Base-by-base conservation (phyloP, 305 asterid genomes). In the Andrographis paniculata region DNA sequence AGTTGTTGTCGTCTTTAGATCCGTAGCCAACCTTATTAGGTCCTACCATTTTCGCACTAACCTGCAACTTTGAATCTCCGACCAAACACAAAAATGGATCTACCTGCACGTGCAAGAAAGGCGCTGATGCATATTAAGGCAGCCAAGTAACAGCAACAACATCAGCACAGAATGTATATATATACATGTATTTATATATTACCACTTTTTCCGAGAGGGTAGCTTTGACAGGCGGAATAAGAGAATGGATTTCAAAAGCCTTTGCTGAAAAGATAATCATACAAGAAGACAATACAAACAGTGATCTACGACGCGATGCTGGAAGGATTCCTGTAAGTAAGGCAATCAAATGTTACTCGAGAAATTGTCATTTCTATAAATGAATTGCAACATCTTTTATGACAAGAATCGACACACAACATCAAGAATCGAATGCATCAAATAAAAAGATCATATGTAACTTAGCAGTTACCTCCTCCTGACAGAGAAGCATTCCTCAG, bases 261-360 rank as follows among this genome's bases (percentile, higher is more conserved):
- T 77, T 82, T 0, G 95, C 64, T 57, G 94, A 71, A 61, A 92
- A 84, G 44, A 92, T 68, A 39, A 92, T 78, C 99, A 92, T 92
- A 15, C 79, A 75, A 52, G 72, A 69, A 17, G 97, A 87, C 69
- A 92, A 70, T 47, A 82, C 73, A 61, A 75, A 92, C 41, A 92
- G 91, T 62, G 99, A 92, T 72, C 99, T 80, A 19, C 87, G 75
- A 27, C 99, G 78, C 58, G 99, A 80, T 41, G 92, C 77, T 48
- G 84, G 88, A 41, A 87, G 67, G 15, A 68, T 56, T 58, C 92
- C 96, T 87, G 93, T 48, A 72, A 63, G 63, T 15, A 52, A 53
- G 16, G 18, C 12, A 37, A 38, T 45, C 41, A 18, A 55, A 24
- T 24, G 30, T 24, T 24, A 24, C 8, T 16, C 15, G n/a, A 24